Conservation (phyloP, 106 monocot species). For the Hemerocallis citrina region DNA sequence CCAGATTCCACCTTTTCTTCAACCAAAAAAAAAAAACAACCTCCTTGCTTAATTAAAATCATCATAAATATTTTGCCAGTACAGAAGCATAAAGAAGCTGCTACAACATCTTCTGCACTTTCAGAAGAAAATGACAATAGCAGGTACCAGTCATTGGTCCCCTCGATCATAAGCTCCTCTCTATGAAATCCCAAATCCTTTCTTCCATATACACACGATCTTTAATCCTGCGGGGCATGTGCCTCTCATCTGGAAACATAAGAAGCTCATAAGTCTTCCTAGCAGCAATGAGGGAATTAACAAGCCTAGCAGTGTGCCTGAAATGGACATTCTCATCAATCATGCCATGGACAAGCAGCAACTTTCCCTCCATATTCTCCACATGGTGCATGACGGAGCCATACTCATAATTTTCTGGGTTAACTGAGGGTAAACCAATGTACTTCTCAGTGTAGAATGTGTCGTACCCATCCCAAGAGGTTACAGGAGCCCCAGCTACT, state of each 20-base stretch:
- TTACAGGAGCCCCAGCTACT: conserved; percentile 87
- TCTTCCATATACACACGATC: conserved; percentile 97
- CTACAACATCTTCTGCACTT: too few species aligned
- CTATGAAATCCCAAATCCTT: conserved; percentile 89
- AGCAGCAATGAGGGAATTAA: conserved; percentile 67
- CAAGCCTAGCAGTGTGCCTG: conserved; percentile 79
- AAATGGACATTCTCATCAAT: conserved; percentile 98
- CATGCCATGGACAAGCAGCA: conserved; percentile 87
- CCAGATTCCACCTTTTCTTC: too few species aligned
- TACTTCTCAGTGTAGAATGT: conserved; percentile 95
- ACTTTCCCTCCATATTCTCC: conserved; percentile 52
- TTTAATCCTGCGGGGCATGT: conserved; percentile 73
- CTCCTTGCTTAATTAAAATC: too few species aligned
- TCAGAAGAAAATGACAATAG: too few species aligned
- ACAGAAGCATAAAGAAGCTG: too few species aligned
- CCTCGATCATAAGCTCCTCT: conserved; percentile 55
- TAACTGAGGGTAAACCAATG: conserved; percentile 72
- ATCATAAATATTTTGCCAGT: too few species aligned
- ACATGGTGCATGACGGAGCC: conserved; percentile 82
- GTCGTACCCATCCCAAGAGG: conserved; percentile 92
- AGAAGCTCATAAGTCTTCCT: conserved; percentile 83
- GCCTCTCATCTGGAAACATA: conserved; percentile 85
- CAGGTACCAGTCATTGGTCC: too few species aligned
- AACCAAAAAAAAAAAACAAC: too few species aligned
- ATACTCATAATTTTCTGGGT: conserved; percentile 32